Evolutionary conservation across 805 yeast species (phyloP).

Genomic region (Candida pini): DNA sequence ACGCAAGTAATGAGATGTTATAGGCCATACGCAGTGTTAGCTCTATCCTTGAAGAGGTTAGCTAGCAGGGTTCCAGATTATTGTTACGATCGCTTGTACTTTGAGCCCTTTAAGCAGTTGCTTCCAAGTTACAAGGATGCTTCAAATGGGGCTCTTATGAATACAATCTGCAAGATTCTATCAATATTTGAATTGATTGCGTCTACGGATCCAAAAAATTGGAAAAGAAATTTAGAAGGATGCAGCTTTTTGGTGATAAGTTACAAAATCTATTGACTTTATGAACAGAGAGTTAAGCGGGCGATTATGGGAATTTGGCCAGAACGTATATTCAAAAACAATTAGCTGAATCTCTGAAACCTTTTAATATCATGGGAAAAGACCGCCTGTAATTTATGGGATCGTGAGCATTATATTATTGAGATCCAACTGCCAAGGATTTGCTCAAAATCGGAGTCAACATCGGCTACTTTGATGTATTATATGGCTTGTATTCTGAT

Average conservation of each 20-base stretch:
- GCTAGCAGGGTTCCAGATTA: slow-evolving; percentile 12
- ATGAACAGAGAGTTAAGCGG: slow-evolving; percentile 26
- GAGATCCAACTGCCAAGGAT: slow-evolving; percentile 33
- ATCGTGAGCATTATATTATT: slow-evolving; percentile 23
- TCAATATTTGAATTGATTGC: slow-evolving; percentile 41
- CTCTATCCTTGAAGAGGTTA: slow-evolving; percentile 17
- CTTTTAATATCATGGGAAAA: slow-evolving; percentile 32
- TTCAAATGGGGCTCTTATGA: slow-evolving; percentile 17
- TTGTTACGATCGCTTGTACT: slow-evolving; percentile 23
- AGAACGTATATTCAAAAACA: slow-evolving; percentile 35
- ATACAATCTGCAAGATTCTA: slow-evolving; percentile 34
- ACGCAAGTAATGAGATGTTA: slow-evolving; percentile 13
- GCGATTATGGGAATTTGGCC: slow-evolving; percentile 38
- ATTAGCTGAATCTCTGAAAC: slow-evolving; percentile 34
- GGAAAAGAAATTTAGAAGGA: slow-evolving; percentile 38
- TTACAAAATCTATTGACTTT: slow-evolving; percentile 32
- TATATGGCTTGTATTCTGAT: slow-evolving; percentile 37
- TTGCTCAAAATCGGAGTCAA: slow-evolving; percentile 35
- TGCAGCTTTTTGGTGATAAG: slow-evolving; percentile 33
- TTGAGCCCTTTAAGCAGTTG: slow-evolving; percentile 28
- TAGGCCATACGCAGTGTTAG: slow-evolving; percentile 17
- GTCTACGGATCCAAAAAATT: slow-evolving; percentile 32
- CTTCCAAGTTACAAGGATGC: slow-evolving; percentile 12
- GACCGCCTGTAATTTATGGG: slow-evolving; percentile 26
- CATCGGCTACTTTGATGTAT: slow-evolving; percentile 35